Base-by-base conservation (phyloP, 805 yeast species). In the Candida hispaniensis region DNA sequence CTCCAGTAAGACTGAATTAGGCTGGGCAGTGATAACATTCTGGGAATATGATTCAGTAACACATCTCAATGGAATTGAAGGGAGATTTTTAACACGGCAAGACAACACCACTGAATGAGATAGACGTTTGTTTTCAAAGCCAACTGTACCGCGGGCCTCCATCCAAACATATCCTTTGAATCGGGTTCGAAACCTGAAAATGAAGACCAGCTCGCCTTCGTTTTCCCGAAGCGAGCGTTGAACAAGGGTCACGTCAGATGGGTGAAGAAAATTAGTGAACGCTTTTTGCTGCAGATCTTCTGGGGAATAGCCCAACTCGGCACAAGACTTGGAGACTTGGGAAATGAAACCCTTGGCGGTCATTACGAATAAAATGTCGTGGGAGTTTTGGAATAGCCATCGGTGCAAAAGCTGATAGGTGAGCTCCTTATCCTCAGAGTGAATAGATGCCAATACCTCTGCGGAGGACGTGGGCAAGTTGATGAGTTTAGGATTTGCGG, bases 341-440 rank as follows among this genome's bases (percentile, higher is more conserved):
- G 24, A 26, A 6, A 32, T 23, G 14, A 23, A 28, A 22, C 35
- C 35, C 28, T 32, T 32, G 15, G 24, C 28, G 7, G 35, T 23
- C 17, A 32, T 28, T 3, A 28, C 24, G 28, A 32, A 23, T 21
- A 32, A 23, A 22, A 24, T 32, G 23, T 32, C 35, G 4, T 26
- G 28, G 4, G 35, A 32, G 22, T 21, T 32, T 23, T 32, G 35
- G 22, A 23, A 32, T 5, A 32, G 35, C 28, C 22, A 32, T 23
- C 35, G 35, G 14, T 32, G 35, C n/a, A 32, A 26, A 13, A 32
- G 17, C 35, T 32, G 28, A 12, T 32, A 20, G n/a, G 35, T 32
- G 17, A 28, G 24, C 0, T 18, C 22, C 16, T 26, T 26, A n/a
- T 32, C 35, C 4, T 26, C 24, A 11, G 35, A 32, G 1, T 26